Conservation (phyloP, 106 monocot genomes). For the Hemerocallis citrina region DNA sequence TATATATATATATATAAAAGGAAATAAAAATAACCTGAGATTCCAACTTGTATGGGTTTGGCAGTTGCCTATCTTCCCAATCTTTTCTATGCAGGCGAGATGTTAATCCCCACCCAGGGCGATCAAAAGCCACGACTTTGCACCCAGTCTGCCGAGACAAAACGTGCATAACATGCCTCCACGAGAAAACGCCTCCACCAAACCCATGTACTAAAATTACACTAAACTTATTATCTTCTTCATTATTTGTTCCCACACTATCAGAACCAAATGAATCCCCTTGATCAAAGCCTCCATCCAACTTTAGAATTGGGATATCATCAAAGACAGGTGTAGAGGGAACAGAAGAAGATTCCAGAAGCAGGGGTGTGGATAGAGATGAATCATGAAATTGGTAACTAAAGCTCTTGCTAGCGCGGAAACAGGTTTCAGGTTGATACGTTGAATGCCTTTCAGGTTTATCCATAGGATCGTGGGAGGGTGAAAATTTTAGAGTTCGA, state of each 20-base stretch:
- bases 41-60: constrained; percentile 67
- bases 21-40: constrained; percentile 58
- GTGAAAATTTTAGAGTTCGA: constrained; percentile 16
- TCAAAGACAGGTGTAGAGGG: constrained; percentile 3
- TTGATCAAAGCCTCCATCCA: neutral
- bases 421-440: constrained; percentile 17
- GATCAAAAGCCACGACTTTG: constrained; percentile 67
- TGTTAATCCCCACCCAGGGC: constrained; percentile 80
- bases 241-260: constrained; percentile 1
- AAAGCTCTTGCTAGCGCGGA: constrained; percentile 27
- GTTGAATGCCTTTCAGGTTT: constrained; percentile 31
- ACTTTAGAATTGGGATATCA: neutral
- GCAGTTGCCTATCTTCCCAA: constrained; percentile 57
- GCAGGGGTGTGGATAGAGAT: constrained; percentile 46
- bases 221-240: constrained; percentile 30
- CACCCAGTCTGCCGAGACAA: constrained; percentile 51
- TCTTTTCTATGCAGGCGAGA: constrained; percentile 67
- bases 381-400: constrained; percentile 27
- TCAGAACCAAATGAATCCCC: constrained; percentile 9
- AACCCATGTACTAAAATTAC: constrained; percentile 80
- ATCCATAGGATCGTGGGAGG: constrained; percentile 25
- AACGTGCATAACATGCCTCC: constrained; percentile 54
- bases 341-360: constrained; percentile 31
- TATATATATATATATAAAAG: too few relatives aligned
- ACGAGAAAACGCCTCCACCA: constrained; percentile 83